Percentiles rank a stretch among this genome's conserved stretches.
These are phyloP conservation scores for Kwoniella sp. DNA, from an alignment of 768 basidiomycete species.

Conservation along the genomic window DNA sequence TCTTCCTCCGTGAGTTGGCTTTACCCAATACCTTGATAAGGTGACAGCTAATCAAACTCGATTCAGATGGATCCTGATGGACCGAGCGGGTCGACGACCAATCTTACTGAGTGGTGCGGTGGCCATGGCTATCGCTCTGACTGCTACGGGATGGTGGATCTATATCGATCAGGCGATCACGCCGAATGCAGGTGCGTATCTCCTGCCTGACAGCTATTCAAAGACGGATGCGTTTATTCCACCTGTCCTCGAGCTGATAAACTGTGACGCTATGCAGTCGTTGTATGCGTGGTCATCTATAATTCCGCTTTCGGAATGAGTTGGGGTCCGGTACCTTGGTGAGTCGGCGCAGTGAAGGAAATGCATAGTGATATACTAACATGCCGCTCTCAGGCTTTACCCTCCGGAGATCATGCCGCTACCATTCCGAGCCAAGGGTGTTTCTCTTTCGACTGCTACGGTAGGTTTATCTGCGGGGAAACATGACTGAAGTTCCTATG, in stretches of 20 bases:
- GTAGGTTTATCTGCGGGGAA: constrained; percentile 49
- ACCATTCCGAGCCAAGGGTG: constrained; percentile 88
- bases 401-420: constrained; percentile 77
- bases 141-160: constrained; percentile 89
- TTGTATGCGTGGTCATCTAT: constrained; percentile 83
- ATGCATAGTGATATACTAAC: background rate
- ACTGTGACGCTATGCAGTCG: too few species aligned
- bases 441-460: constrained; percentile 88
- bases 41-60: background rate
- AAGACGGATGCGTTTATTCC: too few species aligned
- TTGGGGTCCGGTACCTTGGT: constrained; percentile 87
- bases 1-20: constrained; percentile 69
- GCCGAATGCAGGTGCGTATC: constrained; percentile 62
- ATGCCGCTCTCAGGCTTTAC: constrained; percentile 41
- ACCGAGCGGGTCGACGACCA: constrained; percentile 82
- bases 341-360: too few species aligned
- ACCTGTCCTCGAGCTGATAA: too few species aligned
- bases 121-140: constrained; percentile 79
- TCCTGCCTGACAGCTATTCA: too few species aligned
- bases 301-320: constrained; percentile 86
- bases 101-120: constrained; percentile 86
- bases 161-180: constrained; percentile 83
- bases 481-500: background rate
- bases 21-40: too few species aligned
- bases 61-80: constrained; percentile 93